Evolutionary conservation across 139 green algal genomes (phyloP).

Genomic region (Pycnococcus provasolii): DNA sequence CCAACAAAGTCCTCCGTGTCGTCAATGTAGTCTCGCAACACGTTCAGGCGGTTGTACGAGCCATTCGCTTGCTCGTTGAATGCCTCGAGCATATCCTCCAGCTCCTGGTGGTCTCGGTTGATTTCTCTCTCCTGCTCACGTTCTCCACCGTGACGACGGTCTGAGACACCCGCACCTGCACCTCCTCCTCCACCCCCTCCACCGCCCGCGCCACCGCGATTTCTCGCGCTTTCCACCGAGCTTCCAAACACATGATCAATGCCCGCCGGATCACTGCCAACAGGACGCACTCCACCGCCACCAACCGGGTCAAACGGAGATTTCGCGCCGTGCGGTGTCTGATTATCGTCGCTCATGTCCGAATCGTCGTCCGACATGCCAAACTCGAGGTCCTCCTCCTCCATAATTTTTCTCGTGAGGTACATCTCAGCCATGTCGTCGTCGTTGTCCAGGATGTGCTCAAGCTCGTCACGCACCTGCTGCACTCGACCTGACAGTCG

Average conservation of each 20-base stretch:
- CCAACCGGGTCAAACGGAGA: no score
- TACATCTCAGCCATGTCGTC: slow-evolving; percentile 43
- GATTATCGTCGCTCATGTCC: background rate
- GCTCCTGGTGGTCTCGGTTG: slow-evolving; percentile 1
- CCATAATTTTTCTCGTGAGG: slow-evolving; percentile 31
- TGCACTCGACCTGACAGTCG: slow-evolving; percentile 30
- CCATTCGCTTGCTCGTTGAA: slow-evolving; percentile 13
- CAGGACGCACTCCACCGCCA: no score
- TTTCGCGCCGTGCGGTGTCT: background rate
- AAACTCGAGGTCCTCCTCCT: slow-evolving; percentile 2
- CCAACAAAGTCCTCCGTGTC: slow-evolving; percentile 95
- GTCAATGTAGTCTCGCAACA: slow-evolving; percentile 84
- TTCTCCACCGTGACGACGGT: no score
- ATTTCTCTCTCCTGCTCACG: no score
- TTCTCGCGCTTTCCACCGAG: no score
- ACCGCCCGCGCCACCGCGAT: no score
- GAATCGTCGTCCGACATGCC: slow-evolving; percentile 17
- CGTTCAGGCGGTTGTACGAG: slow-evolving; percentile 22
- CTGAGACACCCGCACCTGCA: no score
- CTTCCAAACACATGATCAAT: no score
- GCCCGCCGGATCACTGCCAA: no score
- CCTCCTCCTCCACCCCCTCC: no score
- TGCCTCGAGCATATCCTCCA: slow-evolving; percentile 21
- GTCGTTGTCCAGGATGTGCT: slow-evolving; percentile 40
- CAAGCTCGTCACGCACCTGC: slow-evolving; percentile 32